Percentiles rank a stretch among this genome's conserved stretches.
Evolutionary conservation across 805 yeast species (phyloP).

Genomic region (Kodamaea nitidulidarum): DNA sequence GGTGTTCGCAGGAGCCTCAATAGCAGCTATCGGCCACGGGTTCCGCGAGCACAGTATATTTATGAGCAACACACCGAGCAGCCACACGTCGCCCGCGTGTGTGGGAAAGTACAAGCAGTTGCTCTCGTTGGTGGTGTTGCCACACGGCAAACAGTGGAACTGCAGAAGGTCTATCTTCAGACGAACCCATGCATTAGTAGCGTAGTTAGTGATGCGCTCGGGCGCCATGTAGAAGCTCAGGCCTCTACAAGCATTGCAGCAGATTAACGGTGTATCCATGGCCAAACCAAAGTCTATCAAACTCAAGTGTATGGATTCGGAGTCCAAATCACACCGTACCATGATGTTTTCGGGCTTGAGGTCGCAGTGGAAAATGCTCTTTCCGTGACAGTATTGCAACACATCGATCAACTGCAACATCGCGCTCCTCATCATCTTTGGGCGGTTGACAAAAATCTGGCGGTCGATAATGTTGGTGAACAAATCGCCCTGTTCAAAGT

Average conservation of each 20-base stretch:
- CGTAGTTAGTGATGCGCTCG: constrained; percentile 57
- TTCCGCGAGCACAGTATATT: constrained; percentile 80
- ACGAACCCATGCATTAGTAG: constrained; percentile 25
- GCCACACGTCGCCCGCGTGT: constrained; percentile 81
- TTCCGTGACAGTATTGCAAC: constrained; percentile 29
- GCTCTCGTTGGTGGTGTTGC: constrained; percentile 15
- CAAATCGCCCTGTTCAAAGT: constrained; percentile 78
- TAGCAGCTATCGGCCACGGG: constrained; percentile 84
- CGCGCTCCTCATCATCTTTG: constrained; percentile 42
- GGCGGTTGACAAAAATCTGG: constrained; percentile 53
- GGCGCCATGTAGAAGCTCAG: constrained; percentile 93
- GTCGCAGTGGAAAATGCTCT: constrained; percentile 39
- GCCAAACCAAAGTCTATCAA: constrained; percentile 92
- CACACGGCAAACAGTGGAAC: constrained; percentile 16
- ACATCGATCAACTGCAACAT: constrained; percentile 39
- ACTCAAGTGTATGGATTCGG: constrained; percentile 39
- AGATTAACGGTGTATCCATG: constrained; percentile 51
- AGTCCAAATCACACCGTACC: constrained; percentile 29
- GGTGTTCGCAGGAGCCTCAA: constrained; percentile 45
- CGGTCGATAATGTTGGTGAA: constrained; percentile 81
- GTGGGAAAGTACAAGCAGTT: constrained; percentile 53
- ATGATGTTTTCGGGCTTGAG: constrained; percentile 41
- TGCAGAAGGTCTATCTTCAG: constrained; percentile 29
- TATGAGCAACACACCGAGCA: constrained; percentile 74
- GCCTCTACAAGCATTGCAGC: constrained; percentile 77